Evolutionary conservation across 495 filamentous ascomycete species (phyloP), one percentile per base, ranked within the genome.

Genomic region (Aspergillus ostianus): DNA sequence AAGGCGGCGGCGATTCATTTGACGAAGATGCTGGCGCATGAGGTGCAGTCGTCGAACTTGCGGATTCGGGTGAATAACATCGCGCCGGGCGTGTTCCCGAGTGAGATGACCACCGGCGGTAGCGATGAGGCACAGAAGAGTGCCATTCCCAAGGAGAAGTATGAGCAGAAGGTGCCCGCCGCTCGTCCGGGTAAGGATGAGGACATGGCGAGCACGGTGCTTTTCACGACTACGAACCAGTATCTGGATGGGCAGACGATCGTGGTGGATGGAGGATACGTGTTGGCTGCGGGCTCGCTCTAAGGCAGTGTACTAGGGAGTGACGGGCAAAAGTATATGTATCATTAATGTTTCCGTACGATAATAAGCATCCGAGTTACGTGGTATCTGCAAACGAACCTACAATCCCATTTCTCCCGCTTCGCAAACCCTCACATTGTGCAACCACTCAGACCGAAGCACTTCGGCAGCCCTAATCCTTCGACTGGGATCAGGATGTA

Each of bases 381-480:
- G 8, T 30, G 17, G 10, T 23, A 20, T 41, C 23, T 41, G 3
- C 10, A 13, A 41, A 41, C 12, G 36, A 41, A 41, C 2, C 56
- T 45, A 63, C 7, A 44, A 20, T 8, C 92, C 92, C 74, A 93
- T 89, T 67, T 94, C 86, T 59, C 90, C 92, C 56, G 90, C 89
- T 67, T 89, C 90, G 79, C 92, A 96, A 29, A 96, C 77, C 72
- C 88, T 88, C 63, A 95, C 93, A 64, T 91, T 89, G 57, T 90
- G 84, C 48, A 89, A 90, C 92, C 92, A 96, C 73, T 96, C 92
- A 8, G 92, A 95, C 65, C 92, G 90, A 53, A 96, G 83, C 44
- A 95, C 89, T 71, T 96, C 91, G 4, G 87, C 87, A 50, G 92
- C 91, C 18, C 88, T 94, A 68, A 96, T 91, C 67, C 92, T 87